phyloP scores from a whole-genome alignment of 139 green algal species.

The Trebouxia sp. region DNA sequence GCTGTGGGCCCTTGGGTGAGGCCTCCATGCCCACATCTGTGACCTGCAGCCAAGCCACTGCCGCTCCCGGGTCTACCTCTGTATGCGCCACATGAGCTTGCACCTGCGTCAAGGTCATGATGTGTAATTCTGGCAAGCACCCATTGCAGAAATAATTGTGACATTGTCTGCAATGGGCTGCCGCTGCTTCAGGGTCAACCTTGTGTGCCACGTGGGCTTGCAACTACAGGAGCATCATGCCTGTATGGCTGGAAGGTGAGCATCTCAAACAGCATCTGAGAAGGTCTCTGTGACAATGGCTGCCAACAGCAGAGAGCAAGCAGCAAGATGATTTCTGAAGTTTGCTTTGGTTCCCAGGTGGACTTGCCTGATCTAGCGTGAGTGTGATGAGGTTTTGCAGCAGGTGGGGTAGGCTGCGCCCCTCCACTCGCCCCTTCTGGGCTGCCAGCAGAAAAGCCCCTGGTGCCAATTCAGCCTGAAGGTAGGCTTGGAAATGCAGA shows the following conservation, averaged over 20 bases:
- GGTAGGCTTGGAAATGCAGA: slow-evolving; percentile 58
- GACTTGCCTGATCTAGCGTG: slow-evolving; percentile 37
- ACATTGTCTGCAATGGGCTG: no score
- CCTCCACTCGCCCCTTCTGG: slow-evolving; percentile 52
- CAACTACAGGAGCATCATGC: no score
- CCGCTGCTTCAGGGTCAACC: no score
- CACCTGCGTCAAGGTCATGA: slow-evolving; percentile 37
- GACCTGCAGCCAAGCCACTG: slow-evolving; percentile 41
- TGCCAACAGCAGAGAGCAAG: no score
- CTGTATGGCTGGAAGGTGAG: no score
- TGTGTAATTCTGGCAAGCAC: background rate
- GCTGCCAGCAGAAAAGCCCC: slow-evolving; percentile 68
- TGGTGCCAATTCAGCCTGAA: slow-evolving; percentile 32
- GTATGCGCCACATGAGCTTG: slow-evolving; percentile 45
- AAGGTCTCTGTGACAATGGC: no score
- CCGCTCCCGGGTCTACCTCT: slow-evolving; percentile 47
- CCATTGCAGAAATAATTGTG: no score
- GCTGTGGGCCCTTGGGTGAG: background rate
- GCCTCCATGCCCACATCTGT: slow-evolving; percentile 25
- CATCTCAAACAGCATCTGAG: no score
- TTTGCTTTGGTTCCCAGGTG: background rate
- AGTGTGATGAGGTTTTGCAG: slow-evolving; percentile 46
- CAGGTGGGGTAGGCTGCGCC: slow-evolving; percentile 32
- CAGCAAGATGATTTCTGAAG: background rate
- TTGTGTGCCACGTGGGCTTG: no score